Base-by-base conservation (phyloP, 331 rosid species). In the Saraca asoca region DNA sequence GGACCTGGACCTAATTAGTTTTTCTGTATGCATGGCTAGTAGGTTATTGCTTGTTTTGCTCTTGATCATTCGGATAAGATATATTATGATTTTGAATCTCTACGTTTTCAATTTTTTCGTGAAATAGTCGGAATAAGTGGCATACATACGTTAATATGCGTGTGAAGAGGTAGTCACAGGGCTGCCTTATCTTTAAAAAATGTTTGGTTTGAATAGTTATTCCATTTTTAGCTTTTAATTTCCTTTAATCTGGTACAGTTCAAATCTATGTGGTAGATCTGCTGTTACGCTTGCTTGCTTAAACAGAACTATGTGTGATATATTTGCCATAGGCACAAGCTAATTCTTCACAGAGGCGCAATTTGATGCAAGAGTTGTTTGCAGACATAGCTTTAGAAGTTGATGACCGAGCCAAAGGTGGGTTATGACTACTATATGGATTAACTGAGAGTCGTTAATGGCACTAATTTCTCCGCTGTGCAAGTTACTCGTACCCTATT, bases 381-480 rank as follows among this genome's bases (percentile, higher is more conserved):
- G 97, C 97, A 60, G 99, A 94, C 57, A 56, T 94, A 37, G 99
- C 95, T 46, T 85, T 94, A 15, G 96, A 94, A 80, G 88, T 94
- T 5, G 96, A 94, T 82, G 92, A 90, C 19, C 78, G 99, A 72
- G 97, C 97, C 63, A 86, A 71, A 82, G 97, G 99, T 94, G 51
- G 68, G 92, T 71, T 50, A 7, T 35, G 17, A 64, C 57, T 7
- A 14, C 31, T 73, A 15, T 39, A 34, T 65, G 19, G 18, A 37
- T 12, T 11, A 7, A 50, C 15, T 15, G 43, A 13, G 14, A 58
- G 8, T 7, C 14, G 13, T 33, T 39, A 41, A 52, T 14, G 39
- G 64, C n/a, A 14, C 0, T 48, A 14, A 51, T 14, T 13, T 51
- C 17, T 24, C 41, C 9, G 16, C 58, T 55, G 42, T 16, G 24